Evolutionary conservation across 441 rosid genomes (phyloP), one percentile per base, ranked within the genome.

Genomic region (Breynia disticha): DNA sequence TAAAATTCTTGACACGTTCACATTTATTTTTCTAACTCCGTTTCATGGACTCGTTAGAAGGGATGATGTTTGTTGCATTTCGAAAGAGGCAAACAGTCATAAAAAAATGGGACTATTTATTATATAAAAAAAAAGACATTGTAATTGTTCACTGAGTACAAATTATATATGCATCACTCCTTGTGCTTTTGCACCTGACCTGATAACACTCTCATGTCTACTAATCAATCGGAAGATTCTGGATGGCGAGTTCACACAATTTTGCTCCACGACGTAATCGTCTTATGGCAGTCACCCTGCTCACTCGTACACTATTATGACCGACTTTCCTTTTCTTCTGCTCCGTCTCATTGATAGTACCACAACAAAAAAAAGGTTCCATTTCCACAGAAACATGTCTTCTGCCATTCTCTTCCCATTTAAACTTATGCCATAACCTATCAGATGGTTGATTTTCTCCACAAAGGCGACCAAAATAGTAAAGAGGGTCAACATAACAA

Each of bases 401-500:
- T 61, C 61, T 58, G 8, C 21, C 52, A 32, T 46, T 60, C 47
- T 37, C 41, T 47, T 59, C 56, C n/a, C 50, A 59, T 62, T 66
- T 68, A 15, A 65, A 53, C 48, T 63, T 59, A 58, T 55, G 17
- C 43, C 13, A 51, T n/a, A 68, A 39, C 38, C 56, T 42, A 53
- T 63, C 24, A 39, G 74, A 64, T 9, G 69, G 67, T 56, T 61
- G 67, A 53, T 59, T 68, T 49, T 48, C 67, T 61, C 78, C 73
- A 19, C 79, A 73, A 48, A 74, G 67, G 41, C 58, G 70, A 38
- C 86, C 87, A 62, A 81, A 83, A 63, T 78, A 79, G 70, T 75
- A 77, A 18, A 74, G 68, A 63, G 95, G 91, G 32, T 83, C 79
- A 49, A 77, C 73, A 52, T 75, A 74, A 63, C 75, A 79, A 15